Conservation (phyloP, 495 filamentous ascomycete species). For the Podospora pseudopauciseta region DNA sequence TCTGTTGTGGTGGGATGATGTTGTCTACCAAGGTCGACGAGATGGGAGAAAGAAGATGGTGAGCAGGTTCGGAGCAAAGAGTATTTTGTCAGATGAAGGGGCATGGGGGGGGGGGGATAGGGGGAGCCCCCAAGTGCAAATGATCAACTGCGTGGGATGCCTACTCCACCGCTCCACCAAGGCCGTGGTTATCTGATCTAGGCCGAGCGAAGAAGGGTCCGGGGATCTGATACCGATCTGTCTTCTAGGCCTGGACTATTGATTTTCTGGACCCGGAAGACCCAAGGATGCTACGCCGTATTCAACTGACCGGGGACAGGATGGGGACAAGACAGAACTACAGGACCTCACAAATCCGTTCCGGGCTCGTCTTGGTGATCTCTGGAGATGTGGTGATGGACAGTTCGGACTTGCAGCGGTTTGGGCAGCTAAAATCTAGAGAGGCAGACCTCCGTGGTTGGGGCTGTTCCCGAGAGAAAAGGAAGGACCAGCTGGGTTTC, state of each 20-base stretch:
- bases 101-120: neutral
- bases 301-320: neutral
- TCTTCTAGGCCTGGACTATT: neutral
- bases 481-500: slow-evolving; percentile 1
- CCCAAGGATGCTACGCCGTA: neutral
- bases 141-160: neutral
- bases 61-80: neutral
- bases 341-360: neutral
- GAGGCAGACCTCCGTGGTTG: neutral
- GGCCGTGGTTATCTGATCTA: slow-evolving; percentile 24
- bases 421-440: slow-evolving; percentile 1
- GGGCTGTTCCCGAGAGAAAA: neutral
- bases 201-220: slow-evolving; percentile 11
- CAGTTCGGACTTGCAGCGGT: neutral
- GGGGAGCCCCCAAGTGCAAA: slow-evolving; percentile 1
- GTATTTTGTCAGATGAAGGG: neutral
- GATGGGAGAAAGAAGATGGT: neutral
- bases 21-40: neutral
- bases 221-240: slow-evolving; percentile 8
- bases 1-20: neutral
- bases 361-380: neutral
- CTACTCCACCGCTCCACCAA: slow-evolving; percentile 15
- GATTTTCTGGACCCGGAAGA: neutral
- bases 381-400: neutral
- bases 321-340: neutral